These are phyloP conservation scores for Amanita fuliginea DNA, from an alignment of 768 basidiomycete genomes.

Conservation along the genomic window DNA sequence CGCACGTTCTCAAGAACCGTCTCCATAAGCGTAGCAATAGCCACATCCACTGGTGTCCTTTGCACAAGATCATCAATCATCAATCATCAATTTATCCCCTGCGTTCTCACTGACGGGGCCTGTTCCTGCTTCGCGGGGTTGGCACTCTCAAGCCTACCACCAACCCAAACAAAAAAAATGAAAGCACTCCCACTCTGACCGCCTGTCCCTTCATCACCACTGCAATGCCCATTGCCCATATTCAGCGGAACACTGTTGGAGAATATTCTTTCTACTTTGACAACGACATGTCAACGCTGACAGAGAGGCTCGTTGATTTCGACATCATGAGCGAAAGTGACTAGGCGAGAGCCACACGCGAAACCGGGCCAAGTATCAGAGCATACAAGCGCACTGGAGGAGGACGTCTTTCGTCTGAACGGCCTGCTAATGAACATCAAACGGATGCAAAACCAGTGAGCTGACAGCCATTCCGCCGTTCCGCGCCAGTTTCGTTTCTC, in stretches of 20 bases:
- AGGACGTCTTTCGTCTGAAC: conserved; percentile 87
- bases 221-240: too few species aligned
- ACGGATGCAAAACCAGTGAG: conserved; percentile 89
- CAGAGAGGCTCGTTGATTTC: conserved; percentile 90
- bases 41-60: conserved; percentile 96
- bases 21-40: conserved; percentile 94
- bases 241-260: conserved; percentile 78
- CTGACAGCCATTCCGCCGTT: background rate
- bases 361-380: conserved; percentile 84
- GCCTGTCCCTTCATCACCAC: too few species aligned
- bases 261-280: conserved; percentile 97
- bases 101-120: conserved; percentile 84
- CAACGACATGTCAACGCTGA: conserved; percentile 92
- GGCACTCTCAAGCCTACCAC: conserved; percentile 65
- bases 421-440: conserved; percentile 84
- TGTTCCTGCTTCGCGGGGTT: conserved; percentile 77
- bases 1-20: conserved; percentile 95
- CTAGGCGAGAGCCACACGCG: conserved; percentile 78
- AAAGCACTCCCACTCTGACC: too few species aligned
- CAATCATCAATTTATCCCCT: too few species aligned
- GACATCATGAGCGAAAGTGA: conserved; percentile 99
- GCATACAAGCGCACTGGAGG: conserved; percentile 88
- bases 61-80: conserved; percentile 96
- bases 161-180: too few species aligned
- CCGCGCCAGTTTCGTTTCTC: conserved; percentile 2